phyloP scores from a whole-genome alignment of 768 basidiomycete genomes.

The Boletus subparvulus region DNA sequence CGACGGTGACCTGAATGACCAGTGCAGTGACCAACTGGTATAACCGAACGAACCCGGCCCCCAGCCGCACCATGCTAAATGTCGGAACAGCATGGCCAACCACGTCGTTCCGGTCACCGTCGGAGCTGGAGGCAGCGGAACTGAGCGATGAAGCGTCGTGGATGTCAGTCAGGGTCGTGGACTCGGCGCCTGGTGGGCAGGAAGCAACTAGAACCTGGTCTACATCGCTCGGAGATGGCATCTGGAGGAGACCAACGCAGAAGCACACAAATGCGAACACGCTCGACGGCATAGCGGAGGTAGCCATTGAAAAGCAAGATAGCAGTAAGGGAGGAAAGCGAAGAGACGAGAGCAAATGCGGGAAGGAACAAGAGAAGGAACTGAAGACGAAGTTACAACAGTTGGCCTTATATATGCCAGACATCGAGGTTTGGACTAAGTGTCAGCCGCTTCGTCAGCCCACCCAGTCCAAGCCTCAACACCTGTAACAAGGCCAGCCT shows the following conservation, averaged over 20 bases:
- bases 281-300: not conserved
- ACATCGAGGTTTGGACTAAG: not conserved
- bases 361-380: not conserved
- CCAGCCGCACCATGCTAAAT: constrained; percentile 4
- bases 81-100: not conserved
- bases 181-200: not conserved
- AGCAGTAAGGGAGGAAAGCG: not conserved
- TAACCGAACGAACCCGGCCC: constrained; percentile 3
- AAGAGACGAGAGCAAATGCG: not conserved
- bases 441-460: not conserved
- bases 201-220: not conserved
- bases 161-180: not conserved
- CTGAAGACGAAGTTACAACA: not conserved
- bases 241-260: not conserved
- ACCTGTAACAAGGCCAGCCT: not conserved
- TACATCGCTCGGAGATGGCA: not conserved
- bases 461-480: not conserved
- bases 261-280: not conserved
- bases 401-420: constrained; percentile 7
- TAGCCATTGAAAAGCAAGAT: constrained; percentile 8
- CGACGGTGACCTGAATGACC: not conserved
- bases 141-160: not conserved
- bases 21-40: constrained; percentile 6
- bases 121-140: not conserved
- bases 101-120: not conserved